Evolutionary conservation across 441 rosid genomes (phyloP).

Genomic region (Syzygium syzygioides): DNA sequence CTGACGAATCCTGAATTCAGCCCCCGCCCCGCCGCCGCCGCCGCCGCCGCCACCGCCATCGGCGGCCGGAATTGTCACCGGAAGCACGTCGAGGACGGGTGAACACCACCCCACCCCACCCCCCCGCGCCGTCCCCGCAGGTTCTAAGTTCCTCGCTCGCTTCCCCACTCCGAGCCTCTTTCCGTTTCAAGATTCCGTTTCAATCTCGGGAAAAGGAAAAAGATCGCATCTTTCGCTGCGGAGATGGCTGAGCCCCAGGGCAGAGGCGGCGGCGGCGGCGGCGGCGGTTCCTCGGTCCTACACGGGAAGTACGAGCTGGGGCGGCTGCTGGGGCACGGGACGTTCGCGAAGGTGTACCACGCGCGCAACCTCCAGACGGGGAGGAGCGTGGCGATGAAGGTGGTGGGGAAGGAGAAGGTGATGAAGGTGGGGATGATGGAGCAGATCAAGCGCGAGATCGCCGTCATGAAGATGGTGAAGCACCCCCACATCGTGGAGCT

Average conservation of each 20-base stretch:
- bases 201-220: not conserved
- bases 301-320: conserved; percentile 18
- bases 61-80: conserved; percentile 12
- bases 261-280: not conserved
- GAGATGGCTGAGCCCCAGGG: not conserved
- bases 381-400: conserved; percentile 11
- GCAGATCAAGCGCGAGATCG: conserved; percentile 12
- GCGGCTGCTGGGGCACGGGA: conserved; percentile 10
- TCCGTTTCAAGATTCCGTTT: not conserved
- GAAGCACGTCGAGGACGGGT: conserved; percentile 13
- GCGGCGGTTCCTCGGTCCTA: not conserved
- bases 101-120: not conserved
- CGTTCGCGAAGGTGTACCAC: conserved; percentile 11
- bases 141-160: not conserved
- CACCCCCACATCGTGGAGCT: conserved; percentile 12
- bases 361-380: conserved; percentile 9
- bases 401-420: conserved; percentile 11
- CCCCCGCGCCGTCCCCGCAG: not conserved
- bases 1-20: not conserved
- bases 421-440: conserved; percentile 10
- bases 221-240: not conserved
- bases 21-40: not conserved
- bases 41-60: not conserved
- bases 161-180: not conserved
- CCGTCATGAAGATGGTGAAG: conserved; percentile 15